A percentile compares a stretch with the other conserved stretches of the same genome.
Conservation (phyloP, 2,329 filamentous ascomycete genomes). For the Arthrobotrys conoides region DNA sequence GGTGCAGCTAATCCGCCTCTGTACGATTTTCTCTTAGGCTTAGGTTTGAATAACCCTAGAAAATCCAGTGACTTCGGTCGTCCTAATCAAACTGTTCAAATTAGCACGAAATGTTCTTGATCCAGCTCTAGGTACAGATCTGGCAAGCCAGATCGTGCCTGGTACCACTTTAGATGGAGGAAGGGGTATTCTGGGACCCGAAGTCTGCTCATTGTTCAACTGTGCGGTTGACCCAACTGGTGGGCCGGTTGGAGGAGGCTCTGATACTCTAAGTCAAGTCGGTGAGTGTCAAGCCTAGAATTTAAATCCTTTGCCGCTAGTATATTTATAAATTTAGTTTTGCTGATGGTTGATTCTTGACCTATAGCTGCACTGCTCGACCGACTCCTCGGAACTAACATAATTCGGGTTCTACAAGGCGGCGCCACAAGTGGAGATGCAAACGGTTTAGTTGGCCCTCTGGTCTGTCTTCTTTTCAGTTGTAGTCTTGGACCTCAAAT, state of each 20-base stretch:
- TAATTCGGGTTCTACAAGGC: conserved; percentile 11
- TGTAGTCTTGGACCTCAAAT: conserved; percentile 19
- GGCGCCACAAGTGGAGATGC: conserved; percentile 5
- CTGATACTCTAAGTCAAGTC: conserved; percentile 10
- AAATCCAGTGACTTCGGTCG: no score
- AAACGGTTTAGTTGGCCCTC: conserved; percentile 26
- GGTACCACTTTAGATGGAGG: conserved; percentile 1
- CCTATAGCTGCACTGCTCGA: conserved; percentile 19
- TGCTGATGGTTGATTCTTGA: background rate
- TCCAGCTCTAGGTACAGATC: conserved; percentile 15
- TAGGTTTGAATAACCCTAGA: conserved; percentile 4
- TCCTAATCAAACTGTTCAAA: background rate
- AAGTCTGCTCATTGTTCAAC: conserved; percentile 33
- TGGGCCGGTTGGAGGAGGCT: conserved; percentile 11
- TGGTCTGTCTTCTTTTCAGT: conserved; percentile 40
- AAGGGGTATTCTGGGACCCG: conserved; percentile 32
- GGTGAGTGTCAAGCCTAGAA: conserved; percentile 1
- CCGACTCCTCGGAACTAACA: conserved; percentile 11
- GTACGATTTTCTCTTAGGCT: conserved; percentile 17
- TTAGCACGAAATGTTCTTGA: conserved; percentile 28
- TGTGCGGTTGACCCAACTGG: conserved; percentile 18
- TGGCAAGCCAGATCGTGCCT: conserved; percentile 6
- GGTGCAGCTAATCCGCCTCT: conserved; percentile 10
- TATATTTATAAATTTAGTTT: background rate
- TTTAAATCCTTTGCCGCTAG: background rate